Evolutionary conservation across 2,329 filamentous ascomycete species (phyloP).

Genomic region (Talaromyces sp.): DNA sequence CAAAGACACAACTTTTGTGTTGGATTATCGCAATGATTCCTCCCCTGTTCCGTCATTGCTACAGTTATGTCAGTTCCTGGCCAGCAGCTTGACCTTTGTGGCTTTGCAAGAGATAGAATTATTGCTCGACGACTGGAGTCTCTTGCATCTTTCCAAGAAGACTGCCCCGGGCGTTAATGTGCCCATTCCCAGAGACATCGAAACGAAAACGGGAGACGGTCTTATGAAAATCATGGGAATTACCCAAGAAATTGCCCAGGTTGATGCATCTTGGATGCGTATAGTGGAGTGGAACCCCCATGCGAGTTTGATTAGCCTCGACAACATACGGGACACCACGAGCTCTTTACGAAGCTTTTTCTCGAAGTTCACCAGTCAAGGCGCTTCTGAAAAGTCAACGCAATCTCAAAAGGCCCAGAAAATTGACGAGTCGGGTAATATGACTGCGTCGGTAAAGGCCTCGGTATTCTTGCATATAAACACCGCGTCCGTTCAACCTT

Average conservation of each 20-base stretch:
- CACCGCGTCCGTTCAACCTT: constrained; percentile 78
- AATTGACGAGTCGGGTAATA: constrained; percentile 69
- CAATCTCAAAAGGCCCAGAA: constrained; percentile 58
- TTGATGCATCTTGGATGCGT: constrained; percentile 87
- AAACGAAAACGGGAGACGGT: constrained; percentile 80
- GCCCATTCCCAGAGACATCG: constrained; percentile 74
- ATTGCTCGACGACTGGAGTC: constrained; percentile 82
- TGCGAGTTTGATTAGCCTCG: constrained; percentile 39
- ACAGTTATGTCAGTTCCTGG: constrained; percentile 86
- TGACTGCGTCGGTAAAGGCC: constrained; percentile 70
- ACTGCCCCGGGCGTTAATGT: constrained; percentile 75
- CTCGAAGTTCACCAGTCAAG: constrained; percentile 69
- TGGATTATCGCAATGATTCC: constrained; percentile 88
- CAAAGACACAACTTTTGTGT: constrained; percentile 82
- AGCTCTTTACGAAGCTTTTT: constrained; percentile 79
- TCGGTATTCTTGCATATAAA: constrained; percentile 89
- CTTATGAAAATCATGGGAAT: constrained; percentile 85
- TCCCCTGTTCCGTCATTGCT: constrained; percentile 84
- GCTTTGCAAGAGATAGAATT: constrained; percentile 85
- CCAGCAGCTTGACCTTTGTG: constrained; percentile 95
- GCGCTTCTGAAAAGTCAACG: constrained; percentile 42
- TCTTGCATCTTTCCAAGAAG: constrained; percentile 81
- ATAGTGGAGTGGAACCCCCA: constrained; percentile 81
- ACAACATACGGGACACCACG: constrained; percentile 45
- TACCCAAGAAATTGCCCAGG: constrained; percentile 83